Conservation (phyloP, 352 stramenopile species). For the Globisporangium cylindrosporum region DNA sequence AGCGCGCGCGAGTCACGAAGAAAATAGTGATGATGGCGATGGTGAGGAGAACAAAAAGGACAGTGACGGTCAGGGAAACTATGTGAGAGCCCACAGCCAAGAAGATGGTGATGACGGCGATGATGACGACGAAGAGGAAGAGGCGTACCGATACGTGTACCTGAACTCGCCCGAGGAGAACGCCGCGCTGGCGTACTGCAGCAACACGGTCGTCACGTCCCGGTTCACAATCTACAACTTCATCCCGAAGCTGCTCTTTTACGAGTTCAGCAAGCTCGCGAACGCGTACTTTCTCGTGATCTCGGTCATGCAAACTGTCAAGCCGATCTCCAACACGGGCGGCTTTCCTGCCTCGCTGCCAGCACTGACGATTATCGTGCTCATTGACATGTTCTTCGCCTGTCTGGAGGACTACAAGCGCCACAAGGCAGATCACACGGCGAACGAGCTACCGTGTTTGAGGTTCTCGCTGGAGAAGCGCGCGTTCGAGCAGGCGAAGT, state of each 20-base stretch:
- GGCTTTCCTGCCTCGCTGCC: slow-evolving; percentile 88
- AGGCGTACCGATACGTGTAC: slow-evolving; percentile 66
- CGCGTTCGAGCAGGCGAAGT: slow-evolving; percentile 67
- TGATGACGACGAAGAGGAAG: slow-evolving; percentile 27
- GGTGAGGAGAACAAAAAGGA: background rate
- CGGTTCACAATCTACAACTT: slow-evolving; percentile 92
- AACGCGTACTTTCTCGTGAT: slow-evolving; percentile 95
- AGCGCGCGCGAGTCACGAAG: slow-evolving; percentile 1
- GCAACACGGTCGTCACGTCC: slow-evolving; percentile 86
- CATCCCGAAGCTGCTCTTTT: slow-evolving; percentile 88
- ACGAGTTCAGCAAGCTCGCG: slow-evolving; percentile 89
- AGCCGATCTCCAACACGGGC: slow-evolving; percentile 90
- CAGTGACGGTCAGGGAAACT: background rate
- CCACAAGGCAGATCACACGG: slow-evolving; percentile 82
- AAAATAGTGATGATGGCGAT: background rate
- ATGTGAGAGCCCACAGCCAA: background rate
- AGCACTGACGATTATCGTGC: slow-evolving; percentile 91
- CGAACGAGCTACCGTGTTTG: slow-evolving; percentile 75
- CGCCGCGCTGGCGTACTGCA: slow-evolving; percentile 52
- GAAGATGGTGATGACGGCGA: background rate
- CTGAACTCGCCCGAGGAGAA: slow-evolving; percentile 69
- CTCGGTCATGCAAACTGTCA: slow-evolving; percentile 89
- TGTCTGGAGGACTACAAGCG: slow-evolving; percentile 90
- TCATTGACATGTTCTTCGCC: slow-evolving; percentile 92
- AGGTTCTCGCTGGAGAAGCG: slow-evolving; percentile 32